A percentile compares a stretch with the other conserved stretches of the same genome.
These are phyloP conservation scores for Candida freyschussii DNA, from an alignment of 1,139 yeast genomes.

Conservation along the genomic window DNA sequence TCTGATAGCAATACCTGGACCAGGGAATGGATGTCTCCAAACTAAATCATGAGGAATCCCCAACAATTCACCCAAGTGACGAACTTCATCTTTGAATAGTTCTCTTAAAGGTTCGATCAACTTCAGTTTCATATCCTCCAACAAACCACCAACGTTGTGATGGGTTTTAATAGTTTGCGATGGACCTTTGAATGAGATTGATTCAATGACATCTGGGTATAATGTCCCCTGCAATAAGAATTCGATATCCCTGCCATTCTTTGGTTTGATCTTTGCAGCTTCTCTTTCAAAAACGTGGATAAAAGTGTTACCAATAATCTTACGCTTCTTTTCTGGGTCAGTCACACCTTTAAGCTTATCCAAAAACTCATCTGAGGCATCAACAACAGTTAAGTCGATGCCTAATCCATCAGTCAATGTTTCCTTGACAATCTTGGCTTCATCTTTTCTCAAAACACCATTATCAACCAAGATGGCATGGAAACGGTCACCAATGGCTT, in stretches of 20 bases:
- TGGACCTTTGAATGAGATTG: conserved; percentile 98
- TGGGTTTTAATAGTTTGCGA: conserved; percentile 99
- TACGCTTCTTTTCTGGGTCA: conserved; percentile 98
- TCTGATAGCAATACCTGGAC: conserved; percentile 99
- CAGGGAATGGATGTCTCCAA: conserved; percentile 99
- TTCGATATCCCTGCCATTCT: conserved; percentile 86
- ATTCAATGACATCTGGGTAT: conserved; percentile 98
- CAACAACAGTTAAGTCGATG: conserved; percentile 89
- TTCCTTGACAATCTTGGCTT: conserved; percentile 81
- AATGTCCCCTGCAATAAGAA: conserved; percentile 94
- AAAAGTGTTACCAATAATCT: conserved; percentile 96
- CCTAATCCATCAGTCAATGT: conserved; percentile 91
- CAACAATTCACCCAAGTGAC: conserved; percentile 88
- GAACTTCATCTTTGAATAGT: conserved; percentile 97
- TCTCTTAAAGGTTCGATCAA: conserved; percentile 98
- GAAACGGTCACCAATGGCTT: conserved; percentile 98
- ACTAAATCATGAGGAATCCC: conserved; percentile 96
- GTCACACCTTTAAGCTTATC: conserved; percentile 86
- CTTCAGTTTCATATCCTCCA: conserved; percentile 97
- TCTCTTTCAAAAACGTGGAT: conserved; percentile 96
- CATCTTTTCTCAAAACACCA: conserved; percentile 95
- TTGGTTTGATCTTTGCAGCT: conserved; percentile 88
- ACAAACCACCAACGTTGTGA: conserved; percentile 97
- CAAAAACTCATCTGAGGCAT: conserved; percentile 88
- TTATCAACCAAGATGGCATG: conserved; percentile 98